These are phyloP conservation scores for Pestalotiopsis sp. DNA, from an alignment of 2,329 filamentous ascomycete species.

Conservation along the genomic window DNA sequence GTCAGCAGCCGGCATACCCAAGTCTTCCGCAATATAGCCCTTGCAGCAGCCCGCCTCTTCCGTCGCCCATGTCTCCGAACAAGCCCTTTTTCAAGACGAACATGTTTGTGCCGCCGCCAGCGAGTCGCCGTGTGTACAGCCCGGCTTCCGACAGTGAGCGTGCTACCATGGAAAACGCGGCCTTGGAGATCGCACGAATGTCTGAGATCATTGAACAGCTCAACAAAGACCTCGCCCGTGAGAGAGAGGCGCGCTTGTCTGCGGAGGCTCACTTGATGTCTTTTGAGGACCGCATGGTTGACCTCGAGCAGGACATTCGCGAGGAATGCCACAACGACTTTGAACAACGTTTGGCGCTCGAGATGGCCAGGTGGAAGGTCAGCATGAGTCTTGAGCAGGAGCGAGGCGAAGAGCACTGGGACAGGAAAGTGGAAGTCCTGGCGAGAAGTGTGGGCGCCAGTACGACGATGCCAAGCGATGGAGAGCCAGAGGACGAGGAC, in stretches of 20 bases:
- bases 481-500: constrained; percentile 48
- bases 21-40: constrained; percentile 21
- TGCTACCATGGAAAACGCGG: constrained; percentile 80
- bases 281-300: constrained; percentile 65
- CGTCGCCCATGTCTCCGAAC: constrained; percentile 32
- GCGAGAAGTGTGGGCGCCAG: constrained; percentile 56
- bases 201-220: constrained; percentile 76
- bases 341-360: constrained; percentile 73
- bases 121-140: constrained; percentile 35
- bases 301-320: constrained; percentile 80
- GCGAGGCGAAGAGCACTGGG: constrained; percentile 79
- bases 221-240: constrained; percentile 67
- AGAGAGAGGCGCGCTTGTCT: constrained; percentile 69
- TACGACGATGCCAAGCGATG: constrained; percentile 37
- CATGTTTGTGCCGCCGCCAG: constrained; percentile 42
- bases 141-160: constrained; percentile 51
- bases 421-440: constrained; percentile 81
- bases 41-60: constrained; percentile 26
- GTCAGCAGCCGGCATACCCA: constrained; percentile 20
- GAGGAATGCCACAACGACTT: constrained; percentile 90
- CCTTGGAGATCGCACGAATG: constrained; percentile 79
- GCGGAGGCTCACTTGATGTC: constrained; percentile 74
- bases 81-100: constrained; percentile 44
- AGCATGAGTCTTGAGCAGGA: constrained; percentile 79
- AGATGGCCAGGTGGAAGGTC: constrained; percentile 80